Evolutionary conservation across 345 rosid species (phyloP).

Genomic region (Trapa bicornis): DNA sequence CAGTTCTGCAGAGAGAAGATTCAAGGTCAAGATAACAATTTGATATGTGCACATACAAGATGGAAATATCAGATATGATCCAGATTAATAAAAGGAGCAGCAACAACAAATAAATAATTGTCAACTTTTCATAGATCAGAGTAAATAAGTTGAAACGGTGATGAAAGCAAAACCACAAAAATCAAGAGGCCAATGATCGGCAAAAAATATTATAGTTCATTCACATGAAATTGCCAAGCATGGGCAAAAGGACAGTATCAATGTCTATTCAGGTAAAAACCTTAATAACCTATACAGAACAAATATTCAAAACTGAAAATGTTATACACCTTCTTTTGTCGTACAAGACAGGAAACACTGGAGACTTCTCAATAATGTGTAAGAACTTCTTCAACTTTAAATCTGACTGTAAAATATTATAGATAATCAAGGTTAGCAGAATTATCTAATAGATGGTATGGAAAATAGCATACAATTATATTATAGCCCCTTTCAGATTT

Average conservation of each 20-base stretch:
- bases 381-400: conserved; percentile 79
- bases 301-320: background rate
- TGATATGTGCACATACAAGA: background rate
- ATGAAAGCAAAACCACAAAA: background rate
- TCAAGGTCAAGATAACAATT: background rate
- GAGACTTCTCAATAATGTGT: conserved; percentile 82
- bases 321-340: conserved; percentile 51
- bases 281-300: background rate
- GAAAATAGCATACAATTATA: background rate
- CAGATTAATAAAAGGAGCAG: background rate
- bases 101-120: background rate
- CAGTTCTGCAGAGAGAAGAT: conserved; percentile 46
- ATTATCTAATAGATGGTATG: background rate
- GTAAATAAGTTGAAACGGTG: background rate
- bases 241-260: background rate
- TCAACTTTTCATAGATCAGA: background rate
- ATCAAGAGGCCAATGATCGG: background rate
- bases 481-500: background rate
- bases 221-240: background rate
- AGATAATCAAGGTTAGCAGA: conserved; percentile 8
- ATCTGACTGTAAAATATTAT: conserved; percentile 49
- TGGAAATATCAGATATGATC: background rate
- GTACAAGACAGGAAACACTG: conserved; percentile 69
- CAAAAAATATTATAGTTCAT: background rate
- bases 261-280: background rate